Percentiles rank a stretch among this genome's conserved stretches.
Evolutionary conservation across 225 moss, liverwort and hornwort species (phyloP).

Genomic region (Takakia lepidozioides): DNA sequence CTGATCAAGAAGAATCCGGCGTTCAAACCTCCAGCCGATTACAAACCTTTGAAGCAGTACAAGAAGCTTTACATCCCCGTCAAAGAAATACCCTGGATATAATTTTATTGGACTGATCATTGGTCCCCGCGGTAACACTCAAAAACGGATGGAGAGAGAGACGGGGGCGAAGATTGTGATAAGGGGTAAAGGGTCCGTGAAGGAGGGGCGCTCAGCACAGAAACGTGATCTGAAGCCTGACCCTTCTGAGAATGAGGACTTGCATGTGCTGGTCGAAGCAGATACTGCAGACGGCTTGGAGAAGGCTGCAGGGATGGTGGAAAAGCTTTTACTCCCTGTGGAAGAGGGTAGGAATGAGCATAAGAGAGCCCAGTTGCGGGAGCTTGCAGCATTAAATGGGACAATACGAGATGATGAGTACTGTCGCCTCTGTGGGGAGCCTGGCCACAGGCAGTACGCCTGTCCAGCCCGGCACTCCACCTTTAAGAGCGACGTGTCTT

Average conservation of each 20-base stretch:
- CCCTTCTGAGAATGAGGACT: slow-evolving; percentile 62
- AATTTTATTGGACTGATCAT: slow-evolving; percentile 55
- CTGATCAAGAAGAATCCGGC: slow-evolving; percentile 51
- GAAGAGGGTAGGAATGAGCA: slow-evolving; percentile 83
- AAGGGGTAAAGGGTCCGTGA: slow-evolving; percentile 71
- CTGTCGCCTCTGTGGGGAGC: slow-evolving; percentile 97
- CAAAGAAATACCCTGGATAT: slow-evolving; percentile 58
- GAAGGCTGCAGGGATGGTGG: slow-evolving; percentile 76
- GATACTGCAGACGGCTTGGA: slow-evolving; percentile 79
- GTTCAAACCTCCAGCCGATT: slow-evolving; percentile 56
- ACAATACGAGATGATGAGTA: slow-evolving; percentile 78
- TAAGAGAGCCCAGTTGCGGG: slow-evolving; percentile 68
- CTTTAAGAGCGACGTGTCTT: slow-evolving; percentile 83
- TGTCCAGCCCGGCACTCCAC: slow-evolving; percentile 97
- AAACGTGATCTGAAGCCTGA: slow-evolving; percentile 63
- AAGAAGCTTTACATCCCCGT: slow-evolving; percentile 71
- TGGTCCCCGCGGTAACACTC: slow-evolving; percentile 51
- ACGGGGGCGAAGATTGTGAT: slow-evolving; percentile 88
- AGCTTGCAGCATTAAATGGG: slow-evolving; percentile 95
- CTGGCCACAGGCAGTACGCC: slow-evolving; percentile 92
- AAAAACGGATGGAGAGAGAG: slow-evolving; percentile 63
- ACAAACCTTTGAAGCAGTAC: slow-evolving; percentile 47
- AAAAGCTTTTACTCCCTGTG: slow-evolving; percentile 74
- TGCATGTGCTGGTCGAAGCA: slow-evolving; percentile 74
- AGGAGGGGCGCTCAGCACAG: slow-evolving; percentile 93